Conservation (phyloP, 441 rosid genomes). For the Theobroma grandiflorum region DNA sequence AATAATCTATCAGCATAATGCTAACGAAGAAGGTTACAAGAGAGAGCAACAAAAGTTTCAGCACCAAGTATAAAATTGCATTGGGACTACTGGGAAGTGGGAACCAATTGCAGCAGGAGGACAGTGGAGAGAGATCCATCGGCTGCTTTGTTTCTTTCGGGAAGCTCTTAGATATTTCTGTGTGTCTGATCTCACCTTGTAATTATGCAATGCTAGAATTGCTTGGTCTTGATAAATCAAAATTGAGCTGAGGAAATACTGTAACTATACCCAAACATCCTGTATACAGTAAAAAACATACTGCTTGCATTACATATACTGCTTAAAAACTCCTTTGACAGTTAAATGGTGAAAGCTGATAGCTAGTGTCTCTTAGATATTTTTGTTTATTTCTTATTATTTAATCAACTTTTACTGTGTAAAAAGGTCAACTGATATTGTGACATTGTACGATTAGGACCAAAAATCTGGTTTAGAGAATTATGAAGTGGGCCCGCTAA, state of each 20-base stretch:
- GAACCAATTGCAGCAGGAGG: neutral
- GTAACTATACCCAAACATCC: neutral
- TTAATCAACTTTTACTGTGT: neutral
- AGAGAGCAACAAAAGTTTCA: neutral
- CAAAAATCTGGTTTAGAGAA: neutral
- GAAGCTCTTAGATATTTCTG: neutral
- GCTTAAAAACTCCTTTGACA: neutral
- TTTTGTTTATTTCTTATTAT: too few species aligned
- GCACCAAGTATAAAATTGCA: neutral
- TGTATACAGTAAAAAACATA: neutral
- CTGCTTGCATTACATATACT: neutral
- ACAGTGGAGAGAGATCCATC: constrained; percentile 11
- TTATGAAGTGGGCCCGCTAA: neutral
- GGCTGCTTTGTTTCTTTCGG: constrained; percentile 12
- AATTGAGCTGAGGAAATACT: neutral
- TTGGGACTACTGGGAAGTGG: neutral
- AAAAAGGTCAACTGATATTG: too few species aligned
- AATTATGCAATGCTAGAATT: neutral
- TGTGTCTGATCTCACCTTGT: neutral
- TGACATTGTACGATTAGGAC: neutral
- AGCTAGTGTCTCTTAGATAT: too few species aligned
- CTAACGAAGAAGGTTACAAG: neutral
- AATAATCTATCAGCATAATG: constrained; percentile 29
- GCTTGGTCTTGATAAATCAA: neutral
- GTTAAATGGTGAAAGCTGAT: neutral